A percentile compares a stretch with the other conserved stretches of the same genome.
Evolutionary conservation across 1,284 basidiomycete genomes (phyloP).

Genomic region (Ustilago tritici): DNA sequence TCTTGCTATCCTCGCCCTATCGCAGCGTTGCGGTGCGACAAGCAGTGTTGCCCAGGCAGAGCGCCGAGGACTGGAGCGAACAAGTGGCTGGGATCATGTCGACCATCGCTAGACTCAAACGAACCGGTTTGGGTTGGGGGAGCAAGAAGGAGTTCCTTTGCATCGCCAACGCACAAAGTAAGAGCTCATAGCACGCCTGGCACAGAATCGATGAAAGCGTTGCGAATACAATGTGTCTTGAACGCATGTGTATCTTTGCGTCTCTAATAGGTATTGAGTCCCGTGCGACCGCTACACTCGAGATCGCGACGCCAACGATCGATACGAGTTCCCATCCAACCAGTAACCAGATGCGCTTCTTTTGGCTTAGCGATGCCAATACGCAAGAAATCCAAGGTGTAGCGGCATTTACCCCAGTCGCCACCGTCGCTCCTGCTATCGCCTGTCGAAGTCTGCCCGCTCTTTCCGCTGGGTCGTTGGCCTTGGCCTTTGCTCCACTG

Average conservation of each 20-base stretch:
- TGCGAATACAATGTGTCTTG: neutral
- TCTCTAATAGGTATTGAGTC: constrained; percentile 5
- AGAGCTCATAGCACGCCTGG: too few species aligned
- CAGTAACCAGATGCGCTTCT: constrained; percentile 12
- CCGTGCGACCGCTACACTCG: constrained; percentile 16
- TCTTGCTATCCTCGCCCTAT: constrained; percentile 13
- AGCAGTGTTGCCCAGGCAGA: neutral
- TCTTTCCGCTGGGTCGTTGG: neutral
- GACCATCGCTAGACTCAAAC: constrained; percentile 20
- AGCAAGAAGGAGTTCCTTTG: constrained; percentile 23
- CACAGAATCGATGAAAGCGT: neutral
- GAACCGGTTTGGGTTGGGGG: constrained; percentile 26
- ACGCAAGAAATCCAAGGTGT: constrained; percentile 24
- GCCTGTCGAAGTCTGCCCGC: neutral
- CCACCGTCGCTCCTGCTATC: neutral
- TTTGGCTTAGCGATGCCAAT: constrained; percentile 38
- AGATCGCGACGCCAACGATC: constrained; percentile 14
- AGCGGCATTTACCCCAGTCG: constrained; percentile 31
- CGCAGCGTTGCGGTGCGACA: constrained; percentile 7
- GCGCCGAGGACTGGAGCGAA: neutral
- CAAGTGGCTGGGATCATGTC: neutral
- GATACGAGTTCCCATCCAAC: constrained; percentile 39
- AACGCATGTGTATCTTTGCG: neutral
- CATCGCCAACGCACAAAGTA: constrained; percentile 7
- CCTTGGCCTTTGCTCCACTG: constrained; percentile 12